Base-by-base conservation (phyloP, 176 grass and related monocot species). In the Avena atlantica region DNA sequence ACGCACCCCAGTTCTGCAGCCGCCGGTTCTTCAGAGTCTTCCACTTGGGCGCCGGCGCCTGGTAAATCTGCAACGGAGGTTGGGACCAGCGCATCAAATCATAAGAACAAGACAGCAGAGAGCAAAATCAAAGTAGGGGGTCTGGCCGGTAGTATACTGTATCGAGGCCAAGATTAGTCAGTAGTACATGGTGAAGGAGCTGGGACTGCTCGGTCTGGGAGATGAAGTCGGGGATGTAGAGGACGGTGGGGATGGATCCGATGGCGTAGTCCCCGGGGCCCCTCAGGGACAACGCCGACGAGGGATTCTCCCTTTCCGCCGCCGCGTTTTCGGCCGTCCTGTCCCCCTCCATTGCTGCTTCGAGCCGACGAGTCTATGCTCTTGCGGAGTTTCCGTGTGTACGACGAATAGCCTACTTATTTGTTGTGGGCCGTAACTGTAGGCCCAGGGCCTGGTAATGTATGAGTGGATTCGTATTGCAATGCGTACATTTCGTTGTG, bases 1-100 rank as follows among this genome's bases (percentile, higher is more conserved):
- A 16, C 80, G 21, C 72, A 98, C 96, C 96, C 96, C 93, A 98
- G 79, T 96, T 98, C 88, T 94, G 97, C 76, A 98, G 84, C 84
- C 94, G 92, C 79, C 92, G 76, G 87, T 96, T 96, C 76, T 94
- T 98, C 47, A 98, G 81, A 34, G 83, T 85, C 66, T 91, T 98
- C 97, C 97, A 98, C 91, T 93, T 92, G 48, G 89, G 89, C 42
- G 87, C 82, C 12, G 92, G 87, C 8, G 78, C 93, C 70, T 96
- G 88, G 79, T 94, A 94, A 81, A 96, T 94, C 97, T 98, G 90
- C 61, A 52, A 3, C 62, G 27, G 27, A 51, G 5, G 0, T 4
- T 3, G 50, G 53, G 31, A 15, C 9, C 58, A 4, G 37, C 12
- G 65, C 45, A n/a, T 79, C 55, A 90, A 61, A 21, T 9, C 50